Evolutionary conservation across 306 rosid genomes (phyloP), one percentile per base, ranked within the genome.

Genomic region (Dicorynia guianensis): DNA sequence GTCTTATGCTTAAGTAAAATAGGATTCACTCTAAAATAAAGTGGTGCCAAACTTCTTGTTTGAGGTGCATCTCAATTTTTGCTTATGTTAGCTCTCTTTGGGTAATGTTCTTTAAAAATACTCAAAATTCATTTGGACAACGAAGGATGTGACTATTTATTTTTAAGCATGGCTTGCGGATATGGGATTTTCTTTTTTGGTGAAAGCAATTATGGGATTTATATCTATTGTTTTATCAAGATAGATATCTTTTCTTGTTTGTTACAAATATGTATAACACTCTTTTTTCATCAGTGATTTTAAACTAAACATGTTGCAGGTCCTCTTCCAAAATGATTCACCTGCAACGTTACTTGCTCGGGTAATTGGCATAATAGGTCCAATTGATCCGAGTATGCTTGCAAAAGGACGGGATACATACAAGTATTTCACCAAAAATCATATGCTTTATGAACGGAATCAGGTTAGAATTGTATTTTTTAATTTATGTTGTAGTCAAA

Each of bases 381-480:
- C 96, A 39, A 78, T 96, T 72, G 93, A 88, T 80, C 99, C 92
- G 85, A 85, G 79, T 77, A 83, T 96, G 90, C 96, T 96, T 65
- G 96, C 97, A 40, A 96, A 90, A 87, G 99, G 98, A 71, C 90
- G 93, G 8, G 99, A 96, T 86, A 87, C 99, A 0, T 90, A 86
- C 50, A 96, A 96, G 79, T 88, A 89, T 83, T 92, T 96, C 85
- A 79, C 99, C 43, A 96, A 96, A 85, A 96, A 96, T 80, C 98
- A 96, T 64, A 92, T 96, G 99, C 99, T 96, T 49, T 96, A 96
- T 60, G 99, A 96, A 79, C 90, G 99, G 46, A 92, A 96, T 88
- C 99, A 93, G 94, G 99, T 89, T 58, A 80, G 56, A 64, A 53
- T 62, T 85, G 47, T 25, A 25, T 74, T 73, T 74, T 74, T 25